These are phyloP conservation scores for Auricularia sp. DNA, from an alignment of 768 basidiomycete genomes.

Conservation along the genomic window DNA sequence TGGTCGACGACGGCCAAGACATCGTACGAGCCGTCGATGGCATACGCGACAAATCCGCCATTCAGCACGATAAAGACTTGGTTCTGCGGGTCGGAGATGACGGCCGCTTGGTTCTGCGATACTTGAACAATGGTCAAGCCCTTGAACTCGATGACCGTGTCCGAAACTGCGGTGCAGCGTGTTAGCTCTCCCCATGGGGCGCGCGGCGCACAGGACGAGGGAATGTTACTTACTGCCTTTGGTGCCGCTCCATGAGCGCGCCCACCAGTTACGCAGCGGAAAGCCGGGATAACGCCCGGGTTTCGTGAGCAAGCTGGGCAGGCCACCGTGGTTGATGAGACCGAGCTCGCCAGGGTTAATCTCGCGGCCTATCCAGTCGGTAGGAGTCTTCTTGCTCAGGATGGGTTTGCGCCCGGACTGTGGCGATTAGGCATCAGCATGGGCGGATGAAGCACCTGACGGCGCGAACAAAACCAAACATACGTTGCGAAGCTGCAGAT, in stretches of 20 bases:
- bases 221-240: slow-evolving; percentile 43
- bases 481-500: slow-evolving; percentile 48
- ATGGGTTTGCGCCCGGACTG: slow-evolving; percentile 49
- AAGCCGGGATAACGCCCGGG: slow-evolving; percentile 72
- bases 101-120: slow-evolving; percentile 55
- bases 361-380: slow-evolving; percentile 61
- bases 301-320: slow-evolving; percentile 48
- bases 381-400: slow-evolving; percentile 59
- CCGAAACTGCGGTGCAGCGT: slow-evolving; percentile 43
- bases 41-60: slow-evolving; percentile 22
- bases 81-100: slow-evolving; percentile 30
- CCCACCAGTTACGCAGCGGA: slow-evolving; percentile 79
- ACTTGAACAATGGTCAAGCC: slow-evolving; percentile 81
- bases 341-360: slow-evolving; percentile 64
- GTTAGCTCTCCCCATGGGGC: not conserved
- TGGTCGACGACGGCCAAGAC: slow-evolving; percentile 79
- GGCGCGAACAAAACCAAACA: slow-evolving; percentile 1
- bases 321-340: slow-evolving; percentile 49
- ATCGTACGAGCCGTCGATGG: slow-evolving; percentile 63
- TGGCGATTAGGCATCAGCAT: not conserved
- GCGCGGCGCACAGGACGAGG: not conserved
- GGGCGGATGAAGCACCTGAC: slow-evolving; percentile 5
- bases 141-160: slow-evolving; percentile 70
- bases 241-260: slow-evolving; percentile 58
- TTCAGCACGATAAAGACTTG: slow-evolving; percentile 63